These are phyloP conservation scores for Leccinum barrowsii DNA, from an alignment of 768 basidiomycete genomes.

Conservation along the genomic window DNA sequence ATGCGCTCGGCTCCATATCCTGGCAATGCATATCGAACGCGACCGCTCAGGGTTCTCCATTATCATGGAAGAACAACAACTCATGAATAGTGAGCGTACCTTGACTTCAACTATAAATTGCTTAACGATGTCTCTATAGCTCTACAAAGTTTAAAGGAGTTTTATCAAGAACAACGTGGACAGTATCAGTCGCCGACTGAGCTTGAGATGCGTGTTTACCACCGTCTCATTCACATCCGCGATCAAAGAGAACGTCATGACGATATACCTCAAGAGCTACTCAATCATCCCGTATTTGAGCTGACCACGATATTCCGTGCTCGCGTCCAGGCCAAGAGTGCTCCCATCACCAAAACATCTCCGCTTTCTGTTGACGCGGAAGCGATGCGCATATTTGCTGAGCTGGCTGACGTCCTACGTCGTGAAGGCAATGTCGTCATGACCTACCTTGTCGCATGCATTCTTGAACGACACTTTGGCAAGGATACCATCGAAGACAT, in stretches of 20 bases:
- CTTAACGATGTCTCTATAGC: slow-evolving; percentile 46
- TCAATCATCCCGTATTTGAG: slow-evolving; percentile 72
- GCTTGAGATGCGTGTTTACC: slow-evolving; percentile 95
- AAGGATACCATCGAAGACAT: slow-evolving; percentile 76
- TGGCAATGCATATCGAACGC: slow-evolving; percentile 68
- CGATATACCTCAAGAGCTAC: slow-evolving; percentile 65
- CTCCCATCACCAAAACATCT: slow-evolving; percentile 69
- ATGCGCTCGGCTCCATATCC: slow-evolving; percentile 90
- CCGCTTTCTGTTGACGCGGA: slow-evolving; percentile 57
- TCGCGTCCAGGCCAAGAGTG: slow-evolving; percentile 76
- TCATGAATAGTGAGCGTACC: slow-evolving; percentile 76
- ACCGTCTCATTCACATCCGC: slow-evolving; percentile 86
- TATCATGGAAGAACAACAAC: slow-evolving; percentile 79
- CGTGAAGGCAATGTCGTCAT: slow-evolving; percentile 64
- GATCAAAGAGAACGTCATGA: slow-evolving; percentile 77
- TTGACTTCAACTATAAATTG: background rate
- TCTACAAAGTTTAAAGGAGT: slow-evolving; percentile 88
- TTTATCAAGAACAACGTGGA: slow-evolving; percentile 79
- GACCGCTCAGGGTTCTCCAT: slow-evolving; percentile 56
- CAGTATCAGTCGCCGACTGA: slow-evolving; percentile 75
- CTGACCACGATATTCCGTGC: slow-evolving; percentile 77
- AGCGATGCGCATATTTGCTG: slow-evolving; percentile 62
- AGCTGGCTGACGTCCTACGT: slow-evolving; percentile 59
- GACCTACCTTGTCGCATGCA: slow-evolving; percentile 87
- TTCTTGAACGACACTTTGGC: slow-evolving; percentile 84